Evolutionary conservation across 768 basidiomycete genomes (phyloP), one percentile per base, ranked within the genome.

Genomic region (Terana coerulea): DNA sequence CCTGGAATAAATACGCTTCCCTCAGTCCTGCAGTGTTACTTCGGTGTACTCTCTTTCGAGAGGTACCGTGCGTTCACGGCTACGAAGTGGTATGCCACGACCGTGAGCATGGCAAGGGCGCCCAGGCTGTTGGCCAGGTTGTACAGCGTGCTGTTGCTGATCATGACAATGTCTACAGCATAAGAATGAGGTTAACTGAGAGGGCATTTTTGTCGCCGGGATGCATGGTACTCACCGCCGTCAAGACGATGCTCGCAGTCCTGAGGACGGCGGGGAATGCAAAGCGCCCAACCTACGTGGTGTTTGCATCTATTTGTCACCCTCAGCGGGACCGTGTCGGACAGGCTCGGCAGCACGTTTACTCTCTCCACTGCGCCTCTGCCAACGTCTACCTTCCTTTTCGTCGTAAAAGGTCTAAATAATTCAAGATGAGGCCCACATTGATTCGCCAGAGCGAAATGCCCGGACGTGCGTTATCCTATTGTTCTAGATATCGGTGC

Each of bases 21-120:
- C n/a, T n/a, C n/a, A n/a, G n/a, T 34, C 10, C 33, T 40, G 10
- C 24, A 52, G 8, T 33, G 28, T 24, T 28, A 19, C 29, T 26
- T 26, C 22, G 3, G 41, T 19, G 12, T 37, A 17, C 7, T 49
- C 37, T 63, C 55, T 54, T 56, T 53, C 67, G 65, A 64, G 64
- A 77, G 55, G 54, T 74, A 62, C 19, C 77, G 77, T 34, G 83
- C 81, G 61, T 95, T 95, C 54, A 95, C 91, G 29, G 90, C 86
- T 45, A 98, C 73, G 61, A 95, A 81, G 72, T 98, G 95, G 69
- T 95, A 97, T 41, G 82, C 79, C 48, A 98, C 85, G 49, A 94
- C 86, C 5, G 88, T 84, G 58, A 91, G 61, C 86, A 98, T 92
- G 25, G 95, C 89, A 47, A 90, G 73, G 31, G 84, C 74, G 31